Base-by-base conservation (phyloP, 257 asterid species). In the Dorcoceras hygrometricum region DNA sequence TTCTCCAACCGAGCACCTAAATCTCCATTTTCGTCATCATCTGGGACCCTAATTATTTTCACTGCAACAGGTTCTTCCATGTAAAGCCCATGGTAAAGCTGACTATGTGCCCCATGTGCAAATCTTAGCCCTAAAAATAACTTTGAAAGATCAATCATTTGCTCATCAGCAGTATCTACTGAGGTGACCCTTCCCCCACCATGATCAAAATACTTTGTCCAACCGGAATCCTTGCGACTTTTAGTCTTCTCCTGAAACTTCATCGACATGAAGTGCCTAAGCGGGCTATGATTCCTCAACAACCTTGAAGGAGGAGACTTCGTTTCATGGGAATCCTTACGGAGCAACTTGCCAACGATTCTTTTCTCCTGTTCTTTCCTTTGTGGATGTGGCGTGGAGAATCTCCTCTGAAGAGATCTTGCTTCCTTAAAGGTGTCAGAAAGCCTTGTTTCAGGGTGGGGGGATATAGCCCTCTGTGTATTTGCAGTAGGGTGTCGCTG, bases 381-480 rank as follows among this genome's bases (percentile, higher is more conserved):
- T 12, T 68, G 79, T 16, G 87, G 89, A 62, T 59, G 81, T 23
- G 95, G 91, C 18, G 95, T 84, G 0, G 91, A 87, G 77, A 83
- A 87, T 23, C 89, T 68, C 83, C 63, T 83, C 83, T 70, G 88
- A 51, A 48, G 70, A 24, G 84, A 71, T 58, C 84, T 84, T 3
- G 97, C 98, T 68, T 89, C 98, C 76, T 82, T 79, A 67, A 93
- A 93, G 24, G 91, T 79, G 22, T 84, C 95, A 10, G 89, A 68
- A 27, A 87, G 82, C 77, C 81, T 84, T 48, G 84, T 81, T 58
- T 76, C 81, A 2, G 91, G 97, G 25, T 19, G 65, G 28, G 97
- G 97, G 18, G 98, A 89, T 14, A 86, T 77, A 26, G 96, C 89
- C 68, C 98, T 79, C 32, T 65, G 87, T 73, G 70, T 84, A 73